phyloP scores from a whole-genome alignment of 2,329 filamentous ascomycete species.

The Aspergillus ochraceoroseus region DNA sequence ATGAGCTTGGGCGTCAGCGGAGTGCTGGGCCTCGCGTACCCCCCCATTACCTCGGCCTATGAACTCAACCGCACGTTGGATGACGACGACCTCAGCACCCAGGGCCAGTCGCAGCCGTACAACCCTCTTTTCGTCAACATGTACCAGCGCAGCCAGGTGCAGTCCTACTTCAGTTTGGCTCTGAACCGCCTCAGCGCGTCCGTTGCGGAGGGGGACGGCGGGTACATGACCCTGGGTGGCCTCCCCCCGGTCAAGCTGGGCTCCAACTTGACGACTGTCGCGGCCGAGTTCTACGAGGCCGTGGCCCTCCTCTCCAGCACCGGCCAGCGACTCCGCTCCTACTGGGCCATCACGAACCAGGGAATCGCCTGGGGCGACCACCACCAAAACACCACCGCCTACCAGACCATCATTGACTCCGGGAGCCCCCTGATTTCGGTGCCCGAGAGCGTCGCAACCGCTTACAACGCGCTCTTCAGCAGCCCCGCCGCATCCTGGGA shows the following conservation, averaged over 20 bases:
- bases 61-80: slow-evolving; percentile 2
- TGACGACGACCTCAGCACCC: not conserved
- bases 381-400: slow-evolving; percentile 5
- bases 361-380: no score
- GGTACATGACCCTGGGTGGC: slow-evolving; percentile 49
- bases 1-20: slow-evolving; percentile 39
- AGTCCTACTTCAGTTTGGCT: slow-evolving; percentile 49
- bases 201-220: slow-evolving; percentile 28
- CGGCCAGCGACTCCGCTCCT: slow-evolving; percentile 29
- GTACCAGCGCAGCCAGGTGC: slow-evolving; percentile 42
- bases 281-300: slow-evolving; percentile 33
- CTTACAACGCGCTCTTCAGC: slow-evolving; percentile 42
- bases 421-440: slow-evolving; percentile 37
- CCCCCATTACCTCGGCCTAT: not conserved
- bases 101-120: slow-evolving; percentile 7
- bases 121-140: slow-evolving; percentile 49
- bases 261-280: slow-evolving; percentile 32
- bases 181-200: slow-evolving; percentile 36
- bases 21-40: slow-evolving; percentile 12
- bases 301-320: slow-evolving; percentile 25
- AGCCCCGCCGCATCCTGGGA: slow-evolving; percentile 42
- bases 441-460: slow-evolving; percentile 36
- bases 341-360: slow-evolving; percentile 44
- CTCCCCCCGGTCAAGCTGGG: slow-evolving; percentile 44
- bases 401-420: slow-evolving; percentile 42